Percentiles rank a stretch among this genome's conserved stretches.
phyloP scores from a whole-genome alignment of 176 grass and related monocot species.

The Pontederia crassipes region DNA sequence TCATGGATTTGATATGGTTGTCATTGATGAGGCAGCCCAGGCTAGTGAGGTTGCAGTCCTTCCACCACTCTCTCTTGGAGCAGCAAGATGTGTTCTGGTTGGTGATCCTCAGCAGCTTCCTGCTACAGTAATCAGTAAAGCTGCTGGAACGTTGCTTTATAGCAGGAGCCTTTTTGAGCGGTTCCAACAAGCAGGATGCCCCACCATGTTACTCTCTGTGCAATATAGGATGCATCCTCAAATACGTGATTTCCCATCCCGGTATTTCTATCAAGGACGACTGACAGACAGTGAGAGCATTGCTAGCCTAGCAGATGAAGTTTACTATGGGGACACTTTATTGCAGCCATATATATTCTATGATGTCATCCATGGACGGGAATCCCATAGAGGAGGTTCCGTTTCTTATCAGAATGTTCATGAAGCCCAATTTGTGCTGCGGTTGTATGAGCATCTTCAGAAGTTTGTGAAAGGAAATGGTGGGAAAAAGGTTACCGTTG shows the following conservation, averaged over 20 bases:
- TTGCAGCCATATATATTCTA: slow-evolving; percentile 90
- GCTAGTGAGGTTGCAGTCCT: slow-evolving; percentile 92
- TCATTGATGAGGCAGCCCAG: slow-evolving; percentile 98
- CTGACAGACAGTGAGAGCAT: slow-evolving; percentile 92
- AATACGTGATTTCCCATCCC: slow-evolving; percentile 95
- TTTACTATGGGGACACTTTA: slow-evolving; percentile 61
- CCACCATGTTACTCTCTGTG: slow-evolving; percentile 90
- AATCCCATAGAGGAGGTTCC: slow-evolving; percentile 92
- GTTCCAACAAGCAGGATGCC: slow-evolving; percentile 92
- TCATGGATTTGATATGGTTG: slow-evolving; percentile 99
- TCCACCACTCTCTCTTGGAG: slow-evolving; percentile 82
- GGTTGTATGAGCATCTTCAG: slow-evolving; percentile 77
- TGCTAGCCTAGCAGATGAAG: slow-evolving; percentile 56
- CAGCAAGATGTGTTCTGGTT: slow-evolving; percentile 95
- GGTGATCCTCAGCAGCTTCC: slow-evolving; percentile 96
- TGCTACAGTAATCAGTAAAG: slow-evolving; percentile 99
- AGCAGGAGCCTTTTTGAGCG: slow-evolving; percentile 97
- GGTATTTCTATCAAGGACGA: slow-evolving; percentile 90
- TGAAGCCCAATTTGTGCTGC: slow-evolving; percentile 77
- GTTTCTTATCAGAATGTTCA: slow-evolving; percentile 92
- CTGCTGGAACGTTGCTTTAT: slow-evolving; percentile 92
- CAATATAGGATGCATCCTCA: slow-evolving; percentile 99
- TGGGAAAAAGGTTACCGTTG: slow-evolving; percentile 82
- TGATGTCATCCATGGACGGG: slow-evolving; percentile 78
- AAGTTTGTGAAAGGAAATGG: slow-evolving; percentile 75